Conservation (phyloP, 495 filamentous ascomycete genomes). For the Hyaloscypha variabilis region DNA sequence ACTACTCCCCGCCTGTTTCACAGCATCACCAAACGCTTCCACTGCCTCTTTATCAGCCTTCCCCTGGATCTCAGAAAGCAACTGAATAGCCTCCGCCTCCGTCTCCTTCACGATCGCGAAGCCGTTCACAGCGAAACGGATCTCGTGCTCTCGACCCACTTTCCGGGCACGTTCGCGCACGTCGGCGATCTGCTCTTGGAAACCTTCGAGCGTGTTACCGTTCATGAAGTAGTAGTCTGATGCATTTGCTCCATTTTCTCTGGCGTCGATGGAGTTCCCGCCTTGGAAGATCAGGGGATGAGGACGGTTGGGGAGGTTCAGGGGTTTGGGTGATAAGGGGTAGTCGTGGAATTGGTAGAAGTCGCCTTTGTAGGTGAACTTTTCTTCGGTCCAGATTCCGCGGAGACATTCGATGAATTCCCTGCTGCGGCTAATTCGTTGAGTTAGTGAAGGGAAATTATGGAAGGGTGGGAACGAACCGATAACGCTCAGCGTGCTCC, state of each 20-base stretch:
- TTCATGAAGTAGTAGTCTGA: conserved; percentile 55
- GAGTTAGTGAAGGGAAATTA: not conserved
- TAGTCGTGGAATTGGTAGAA: conserved; percentile 54
- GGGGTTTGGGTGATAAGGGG: conserved; percentile 46
- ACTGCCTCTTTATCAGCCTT: too few species aligned
- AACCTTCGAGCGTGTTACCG: conserved; percentile 51
- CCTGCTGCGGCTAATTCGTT: conserved; percentile 34
- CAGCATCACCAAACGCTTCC: too few species aligned
- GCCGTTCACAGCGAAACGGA: too few species aligned
- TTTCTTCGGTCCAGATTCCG: conserved; percentile 50
- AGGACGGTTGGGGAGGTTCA: conserved; percentile 36
- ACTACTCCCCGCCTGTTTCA: too few species aligned
- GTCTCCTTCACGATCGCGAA: too few species aligned
- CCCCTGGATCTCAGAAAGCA: too few species aligned
- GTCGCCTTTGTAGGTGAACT: conserved; percentile 48
- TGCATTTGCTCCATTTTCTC: conserved; percentile 44
- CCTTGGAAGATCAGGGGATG: conserved; percentile 52
- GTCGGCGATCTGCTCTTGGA: conserved; percentile 47
- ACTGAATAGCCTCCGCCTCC: too few species aligned
- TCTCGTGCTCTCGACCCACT: too few species aligned
- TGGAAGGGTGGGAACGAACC: conserved; percentile 10
- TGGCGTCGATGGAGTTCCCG: conserved; percentile 48
- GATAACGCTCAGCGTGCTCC: conserved; percentile 51
- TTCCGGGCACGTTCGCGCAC: too few species aligned
- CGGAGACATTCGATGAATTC: conserved; percentile 50